Base-by-base conservation (phyloP, 1,284 basidiomycete species). In the Spongiforma sp. region DNA sequence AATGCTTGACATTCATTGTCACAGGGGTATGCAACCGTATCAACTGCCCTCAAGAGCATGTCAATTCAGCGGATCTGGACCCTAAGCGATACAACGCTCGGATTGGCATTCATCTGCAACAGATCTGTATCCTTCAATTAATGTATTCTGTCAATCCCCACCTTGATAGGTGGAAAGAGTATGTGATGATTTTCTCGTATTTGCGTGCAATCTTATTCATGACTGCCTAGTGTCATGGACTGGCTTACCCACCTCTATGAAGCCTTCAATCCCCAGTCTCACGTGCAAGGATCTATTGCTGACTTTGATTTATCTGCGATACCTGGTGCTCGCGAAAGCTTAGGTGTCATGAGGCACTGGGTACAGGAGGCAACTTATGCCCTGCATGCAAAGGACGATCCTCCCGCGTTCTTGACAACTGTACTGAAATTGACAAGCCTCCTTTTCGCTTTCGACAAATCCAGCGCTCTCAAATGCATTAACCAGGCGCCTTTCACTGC, bases 31-130 rank as follows among this genome's bases (percentile, higher is more conserved):
- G 86, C 63, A 73, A 77, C 39, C 70, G 78, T 7, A 1, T 3
- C 0, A 58, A 73, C 1, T 87, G 85, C 63, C 75, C 75, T 10
- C 72, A 74, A 34, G 75, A 78, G 5, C 86, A 87, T 64, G 62
- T 79, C 17, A 54, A 66, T 10, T 17, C 65, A 1, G 62, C 65
- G 0, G 58, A 70, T 11, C 66, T 82, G 50, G 70, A 73, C 52
- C 37, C 69, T 0, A 71, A 68, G 15, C 75, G 71, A 63, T 85
- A 82, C 65, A 80, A 82, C 48, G 10, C 62, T 7, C 81, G 80
- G 4, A 72, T 86, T 9, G 74, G 79, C 3, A 70, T 84, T 24
- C 78, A 83, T 68, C 68, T 87, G 2, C 80, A 82, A 55, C 85
- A 87, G 62, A 81, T 87, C 5, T 62, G 77, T 39, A 82, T 87